Percentiles rank a stretch among this genome's conserved stretches.
Evolutionary conservation across 2,329 filamentous ascomycete species (phyloP).

Genomic region (Xylariaceae sp.): DNA sequence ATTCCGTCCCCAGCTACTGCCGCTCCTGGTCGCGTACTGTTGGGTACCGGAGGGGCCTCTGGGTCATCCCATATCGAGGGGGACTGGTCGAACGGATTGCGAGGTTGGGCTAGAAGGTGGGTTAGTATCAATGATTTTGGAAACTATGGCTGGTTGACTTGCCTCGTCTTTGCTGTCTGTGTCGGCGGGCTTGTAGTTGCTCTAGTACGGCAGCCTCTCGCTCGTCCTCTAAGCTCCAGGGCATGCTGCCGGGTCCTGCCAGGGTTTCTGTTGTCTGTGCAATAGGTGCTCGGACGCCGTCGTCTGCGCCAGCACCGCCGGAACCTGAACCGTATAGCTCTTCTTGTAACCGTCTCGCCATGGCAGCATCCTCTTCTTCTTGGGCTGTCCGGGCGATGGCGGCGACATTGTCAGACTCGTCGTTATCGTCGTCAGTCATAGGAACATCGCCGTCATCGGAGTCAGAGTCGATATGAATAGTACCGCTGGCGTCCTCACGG

Average conservation of each 20-base stretch:
- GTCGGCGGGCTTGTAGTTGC: slow-evolving; percentile 55
- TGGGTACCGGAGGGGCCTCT: slow-evolving; percentile 43
- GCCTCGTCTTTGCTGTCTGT: slow-evolving; percentile 29
- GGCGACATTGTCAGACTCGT: slow-evolving; percentile 40
- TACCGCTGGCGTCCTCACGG: slow-evolving; percentile 54
- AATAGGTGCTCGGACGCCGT: slow-evolving; percentile 78
- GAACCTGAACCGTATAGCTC: slow-evolving; percentile 67
- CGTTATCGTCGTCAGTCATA: slow-evolving; percentile 30
- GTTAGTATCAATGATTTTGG: slow-evolving; percentile 3
- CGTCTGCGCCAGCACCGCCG: slow-evolving; percentile 23
- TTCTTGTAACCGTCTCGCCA: slow-evolving; percentile 88
- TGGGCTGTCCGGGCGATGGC: slow-evolving; percentile 49
- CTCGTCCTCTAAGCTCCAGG: slow-evolving; percentile 51
- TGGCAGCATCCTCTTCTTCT: slow-evolving; percentile 86
- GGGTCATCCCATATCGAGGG: slow-evolving; percentile 33
- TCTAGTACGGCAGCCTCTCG: slow-evolving; percentile 63
- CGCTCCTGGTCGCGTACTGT: slow-evolving; percentile 27
- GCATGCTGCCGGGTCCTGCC: slow-evolving; percentile 61
- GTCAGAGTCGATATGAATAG: slow-evolving; percentile 70
- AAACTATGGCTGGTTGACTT: neutral
- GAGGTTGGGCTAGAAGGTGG: slow-evolving; percentile 5
- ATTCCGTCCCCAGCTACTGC: slow-evolving; percentile 37
- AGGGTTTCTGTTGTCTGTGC: slow-evolving; percentile 88
- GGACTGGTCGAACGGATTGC: slow-evolving; percentile 31
- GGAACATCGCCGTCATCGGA: slow-evolving; percentile 32